phyloP scores from a whole-genome alignment of 257 asterid genomes.

The Nicotiana knightiana region DNA sequence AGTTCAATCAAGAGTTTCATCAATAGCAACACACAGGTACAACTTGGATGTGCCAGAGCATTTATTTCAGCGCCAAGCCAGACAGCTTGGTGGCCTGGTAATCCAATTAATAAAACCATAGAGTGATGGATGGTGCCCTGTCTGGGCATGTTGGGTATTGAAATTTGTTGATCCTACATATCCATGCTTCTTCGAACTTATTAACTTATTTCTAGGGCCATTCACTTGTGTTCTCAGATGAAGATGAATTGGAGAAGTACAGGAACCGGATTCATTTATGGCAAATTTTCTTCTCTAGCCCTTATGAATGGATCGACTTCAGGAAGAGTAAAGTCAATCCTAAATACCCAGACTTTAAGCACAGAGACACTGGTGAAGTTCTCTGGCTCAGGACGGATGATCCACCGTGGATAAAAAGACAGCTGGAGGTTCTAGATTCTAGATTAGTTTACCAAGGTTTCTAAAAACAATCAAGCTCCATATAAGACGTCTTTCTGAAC shows the following conservation, averaged over 20 bases:
- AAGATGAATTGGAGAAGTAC: conserved; percentile 32
- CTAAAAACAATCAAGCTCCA: background rate
- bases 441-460: conserved; percentile 19
- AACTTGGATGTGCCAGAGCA: background rate
- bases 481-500: background rate
- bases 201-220: background rate
- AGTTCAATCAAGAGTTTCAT: background rate
- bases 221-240: conserved; percentile 18
- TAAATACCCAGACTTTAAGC: conserved; percentile 58
- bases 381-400: conserved; percentile 55
- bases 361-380: conserved; percentile 69
- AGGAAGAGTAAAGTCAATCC: conserved; percentile 41
- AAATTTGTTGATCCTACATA: background rate
- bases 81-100: background rate
- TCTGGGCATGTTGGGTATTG: background rate
- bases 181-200: background rate
- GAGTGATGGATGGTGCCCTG: background rate
- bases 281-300: conserved; percentile 72
- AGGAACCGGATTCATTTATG: conserved; percentile 59
- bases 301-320: conserved; percentile 73
- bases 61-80: background rate
- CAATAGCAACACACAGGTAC: background rate
- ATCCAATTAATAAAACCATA: background rate
- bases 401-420: conserved; percentile 80
- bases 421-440: conserved; percentile 56